These are phyloP conservation scores for Lepidium africanum DNA, from an alignment of 345 rosid genomes.

Conservation along the genomic window DNA sequence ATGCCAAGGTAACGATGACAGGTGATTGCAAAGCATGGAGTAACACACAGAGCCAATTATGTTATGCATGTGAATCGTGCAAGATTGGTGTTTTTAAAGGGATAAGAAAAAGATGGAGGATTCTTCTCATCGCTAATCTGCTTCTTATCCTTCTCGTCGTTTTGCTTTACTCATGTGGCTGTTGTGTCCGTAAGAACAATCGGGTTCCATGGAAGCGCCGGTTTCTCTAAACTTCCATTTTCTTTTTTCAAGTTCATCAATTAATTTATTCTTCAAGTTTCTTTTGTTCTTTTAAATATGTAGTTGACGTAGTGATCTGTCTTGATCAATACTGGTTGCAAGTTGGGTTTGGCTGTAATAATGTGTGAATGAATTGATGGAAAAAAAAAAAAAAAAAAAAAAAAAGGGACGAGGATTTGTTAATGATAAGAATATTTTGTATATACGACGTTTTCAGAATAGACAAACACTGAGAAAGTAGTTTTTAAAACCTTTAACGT, in stretches of 20 bases:
- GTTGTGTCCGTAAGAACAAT: slow-evolving; percentile 30
- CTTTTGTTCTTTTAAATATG: not conserved
- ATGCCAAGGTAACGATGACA: not conserved
- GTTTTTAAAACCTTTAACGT: not conserved
- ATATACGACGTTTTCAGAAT: not conserved
- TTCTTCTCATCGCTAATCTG: slow-evolving; percentile 22
- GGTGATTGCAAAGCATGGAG: slow-evolving; percentile 50
- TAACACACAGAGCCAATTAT: slow-evolving; percentile 33
- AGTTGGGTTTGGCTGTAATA: not conserved
- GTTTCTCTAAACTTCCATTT: not conserved
- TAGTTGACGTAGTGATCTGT: not conserved
- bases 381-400: too few species aligned
- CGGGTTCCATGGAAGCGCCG: slow-evolving; percentile 31
- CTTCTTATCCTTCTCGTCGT: slow-evolving; percentile 24
- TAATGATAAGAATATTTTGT: too few species aligned
- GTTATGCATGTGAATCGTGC: slow-evolving; percentile 52
- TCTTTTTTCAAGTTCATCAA: not conserved
- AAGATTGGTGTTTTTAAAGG: slow-evolving; percentile 38
- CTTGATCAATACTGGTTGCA: not conserved
- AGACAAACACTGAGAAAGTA: not conserved
- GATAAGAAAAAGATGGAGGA: slow-evolving; percentile 38
- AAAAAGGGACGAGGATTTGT: too few species aligned
- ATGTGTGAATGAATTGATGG: not conserved
- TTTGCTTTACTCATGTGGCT: slow-evolving; percentile 28
- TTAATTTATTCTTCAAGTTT: not conserved